Base-by-base conservation (phyloP, 2,329 filamentous ascomycete species). In the Cryphonectria parasitica region DNA sequence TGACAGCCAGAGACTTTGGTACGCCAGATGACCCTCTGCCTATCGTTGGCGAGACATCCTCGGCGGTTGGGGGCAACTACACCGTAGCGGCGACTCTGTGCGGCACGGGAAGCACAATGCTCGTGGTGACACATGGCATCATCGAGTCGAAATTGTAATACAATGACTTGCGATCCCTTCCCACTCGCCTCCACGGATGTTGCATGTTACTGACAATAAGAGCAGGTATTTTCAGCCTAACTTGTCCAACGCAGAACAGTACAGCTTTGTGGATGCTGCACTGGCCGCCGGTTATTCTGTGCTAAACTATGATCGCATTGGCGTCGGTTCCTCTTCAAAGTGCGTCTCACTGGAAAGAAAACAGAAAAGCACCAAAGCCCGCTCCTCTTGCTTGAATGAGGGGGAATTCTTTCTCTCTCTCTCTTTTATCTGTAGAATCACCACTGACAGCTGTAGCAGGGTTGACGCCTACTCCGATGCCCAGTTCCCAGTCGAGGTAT, bases 251-350 rank as follows among this genome's bases (percentile, higher is more conserved):
- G 69, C 76, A 0, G 67, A 75, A 28, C 54, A 72, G 43, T 78
- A 78, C 66, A 75, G 69, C 49, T 77, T 78, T 56, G 69, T 78
- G 43, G 68, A 77, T 11, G 75, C 76, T 36, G 77, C 76, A 15
- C 49, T 78, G 1, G 69, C 68, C 10, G 76, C 77, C 7, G 77
- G 77, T 0, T 78, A 78, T 43, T 77, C 75, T 1, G 75, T 78
- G 17, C 73, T 78, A n/a, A 78, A 73, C 63, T 78, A 78, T 28
- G 76, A 78, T 63, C 75, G 77, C 17, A 78, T 79, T n/a, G 77
- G 77, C 22, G 77, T 79, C 3, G 75, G 77, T 6, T 78, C 77
- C 3, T 79, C 77, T 34, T 77, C 77, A n/a, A 78, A 75, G 77
- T 78, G 65, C 54, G 74, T 61, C 11, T 2, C 36, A 13, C n/a